Conservation (phyloP, 1,139 yeast species). For the Scheffersomyces cryptocercus region DNA sequence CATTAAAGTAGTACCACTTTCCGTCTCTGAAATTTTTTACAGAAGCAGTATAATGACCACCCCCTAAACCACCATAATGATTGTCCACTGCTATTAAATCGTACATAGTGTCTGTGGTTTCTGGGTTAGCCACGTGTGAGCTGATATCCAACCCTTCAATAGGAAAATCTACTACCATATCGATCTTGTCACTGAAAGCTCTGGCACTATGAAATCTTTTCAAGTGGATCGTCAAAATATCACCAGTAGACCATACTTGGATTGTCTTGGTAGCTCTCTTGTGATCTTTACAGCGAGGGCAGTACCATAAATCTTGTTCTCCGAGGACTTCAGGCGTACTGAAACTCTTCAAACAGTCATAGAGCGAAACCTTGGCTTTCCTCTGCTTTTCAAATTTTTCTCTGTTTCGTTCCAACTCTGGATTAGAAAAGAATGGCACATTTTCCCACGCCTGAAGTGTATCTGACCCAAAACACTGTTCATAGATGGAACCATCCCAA, state of each 20-base stretch:
- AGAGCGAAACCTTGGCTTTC: slow-evolving; percentile 58
- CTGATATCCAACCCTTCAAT: slow-evolving; percentile 77
- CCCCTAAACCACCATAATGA: slow-evolving; percentile 95
- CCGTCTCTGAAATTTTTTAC: slow-evolving; percentile 76
- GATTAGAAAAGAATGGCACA: slow-evolving; percentile 51
- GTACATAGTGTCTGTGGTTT: slow-evolving; percentile 48
- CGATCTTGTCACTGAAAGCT: slow-evolving; percentile 87
- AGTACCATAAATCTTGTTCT: slow-evolving; percentile 91
- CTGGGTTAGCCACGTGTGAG: slow-evolving; percentile 46
- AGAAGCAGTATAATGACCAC: slow-evolving; percentile 95
- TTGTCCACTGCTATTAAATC: slow-evolving; percentile 93
- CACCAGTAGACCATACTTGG: slow-evolving; percentile 91
- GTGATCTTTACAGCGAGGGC: slow-evolving; percentile 86
- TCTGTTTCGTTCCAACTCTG: slow-evolving; percentile 51
- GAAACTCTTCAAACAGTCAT: slow-evolving; percentile 75
- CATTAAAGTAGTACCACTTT: slow-evolving; percentile 91
- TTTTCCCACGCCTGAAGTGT: slow-evolving; percentile 55
- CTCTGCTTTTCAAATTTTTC: slow-evolving; percentile 38
- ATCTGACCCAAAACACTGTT: slow-evolving; percentile 50
- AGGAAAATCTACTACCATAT: slow-evolving; percentile 83
- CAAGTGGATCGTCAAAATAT: slow-evolving; percentile 82
- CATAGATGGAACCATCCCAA: slow-evolving; percentile 56
- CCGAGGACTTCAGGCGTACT: slow-evolving; percentile 85
- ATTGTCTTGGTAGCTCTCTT: slow-evolving; percentile 89
- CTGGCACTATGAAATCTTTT: slow-evolving; percentile 87